A percentile compares a stretch with the other conserved stretches of the same genome.
These are phyloP conservation scores for Pseudozyma pruni DNA, from an alignment of 1,284 basidiomycete species.

Conservation along the genomic window DNA sequence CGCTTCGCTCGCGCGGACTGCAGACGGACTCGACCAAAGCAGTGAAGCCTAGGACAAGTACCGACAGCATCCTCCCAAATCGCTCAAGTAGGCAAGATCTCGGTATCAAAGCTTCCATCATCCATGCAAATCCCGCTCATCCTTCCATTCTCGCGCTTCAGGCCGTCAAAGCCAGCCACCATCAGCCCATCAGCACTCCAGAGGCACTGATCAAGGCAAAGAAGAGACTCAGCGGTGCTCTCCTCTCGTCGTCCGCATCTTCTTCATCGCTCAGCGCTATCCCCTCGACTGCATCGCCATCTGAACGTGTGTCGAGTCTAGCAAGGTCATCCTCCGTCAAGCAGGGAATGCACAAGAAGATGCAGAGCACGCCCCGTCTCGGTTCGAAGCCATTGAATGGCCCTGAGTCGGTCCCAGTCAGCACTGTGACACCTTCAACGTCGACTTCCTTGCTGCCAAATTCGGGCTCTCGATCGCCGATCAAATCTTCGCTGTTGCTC, in stretches of 20 bases:
- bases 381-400: background rate
- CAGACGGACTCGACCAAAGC: constrained; percentile 10
- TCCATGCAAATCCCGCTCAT: constrained; percentile 35
- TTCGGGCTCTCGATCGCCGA: constrained; percentile 25
- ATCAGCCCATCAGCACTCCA: constrained; percentile 45
- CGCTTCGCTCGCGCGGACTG: constrained; percentile 14
- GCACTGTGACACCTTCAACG: background rate
- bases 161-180: constrained; percentile 9
- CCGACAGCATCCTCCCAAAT: background rate
- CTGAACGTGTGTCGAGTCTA: constrained; percentile 8
- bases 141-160: constrained; percentile 34
- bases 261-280: constrained; percentile 7
- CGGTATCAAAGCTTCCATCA: constrained; percentile 36
- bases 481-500: constrained; percentile 35
- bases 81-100: constrained; percentile 13
- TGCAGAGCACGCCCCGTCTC: constrained; percentile 5
- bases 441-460: constrained; percentile 5
- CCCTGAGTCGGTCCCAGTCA: background rate
- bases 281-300: constrained; percentile 1
- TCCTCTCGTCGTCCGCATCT: constrained; percentile 22
- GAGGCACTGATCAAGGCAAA: constrained; percentile 43
- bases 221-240: constrained; percentile 29
- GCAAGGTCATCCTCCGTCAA: constrained; percentile 10
- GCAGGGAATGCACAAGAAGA: constrained; percentile 8
- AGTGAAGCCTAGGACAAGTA: background rate